Percentiles rank a stretch among this genome's conserved stretches.
Evolutionary conservation across 2,329 filamentous ascomycete species (phyloP).

Genomic region (Leptographium wingfieldii): DNA sequence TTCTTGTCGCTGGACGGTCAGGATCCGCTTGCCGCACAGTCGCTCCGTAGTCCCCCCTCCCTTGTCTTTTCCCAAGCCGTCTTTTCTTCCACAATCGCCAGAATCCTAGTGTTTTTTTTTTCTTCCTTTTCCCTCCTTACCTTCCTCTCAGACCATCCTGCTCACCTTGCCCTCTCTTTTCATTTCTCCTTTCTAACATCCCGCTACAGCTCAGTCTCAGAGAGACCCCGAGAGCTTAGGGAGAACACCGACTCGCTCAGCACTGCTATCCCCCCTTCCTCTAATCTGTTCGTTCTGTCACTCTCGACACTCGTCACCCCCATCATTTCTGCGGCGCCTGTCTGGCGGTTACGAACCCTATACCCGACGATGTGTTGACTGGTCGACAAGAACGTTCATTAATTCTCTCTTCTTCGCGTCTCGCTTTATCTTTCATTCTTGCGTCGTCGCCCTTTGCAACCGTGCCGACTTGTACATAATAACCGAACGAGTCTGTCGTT

Average conservation of each 20-base stretch:
- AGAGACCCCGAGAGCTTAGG: neutral
- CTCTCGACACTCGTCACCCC: neutral
- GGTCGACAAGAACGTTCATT: neutral
- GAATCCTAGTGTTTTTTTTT: neutral
- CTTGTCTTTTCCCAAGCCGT: neutral
- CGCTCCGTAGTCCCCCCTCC: neutral
- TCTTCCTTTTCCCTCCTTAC: neutral
- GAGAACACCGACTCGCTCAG: neutral
- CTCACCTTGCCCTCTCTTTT: neutral
- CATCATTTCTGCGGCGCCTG: neutral
- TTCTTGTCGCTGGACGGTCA: neutral
- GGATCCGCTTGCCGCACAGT: neutral
- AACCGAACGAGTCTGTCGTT: neutral
- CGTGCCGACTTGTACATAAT: neutral
- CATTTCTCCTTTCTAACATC: neutral
- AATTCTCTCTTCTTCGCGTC: neutral
- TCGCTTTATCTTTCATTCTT: neutral
- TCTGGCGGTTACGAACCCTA: neutral
- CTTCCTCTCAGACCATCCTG: neutral
- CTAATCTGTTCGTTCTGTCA: neutral
- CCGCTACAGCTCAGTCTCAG: neutral
- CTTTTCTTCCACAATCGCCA: neutral
- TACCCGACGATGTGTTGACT: constrained; percentile 3
- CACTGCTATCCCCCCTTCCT: neutral
- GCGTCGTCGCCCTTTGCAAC: neutral